Base-by-base conservation (phyloP, 495 filamentous ascomycete genomes). In the Geopyxis carbonaria region DNA sequence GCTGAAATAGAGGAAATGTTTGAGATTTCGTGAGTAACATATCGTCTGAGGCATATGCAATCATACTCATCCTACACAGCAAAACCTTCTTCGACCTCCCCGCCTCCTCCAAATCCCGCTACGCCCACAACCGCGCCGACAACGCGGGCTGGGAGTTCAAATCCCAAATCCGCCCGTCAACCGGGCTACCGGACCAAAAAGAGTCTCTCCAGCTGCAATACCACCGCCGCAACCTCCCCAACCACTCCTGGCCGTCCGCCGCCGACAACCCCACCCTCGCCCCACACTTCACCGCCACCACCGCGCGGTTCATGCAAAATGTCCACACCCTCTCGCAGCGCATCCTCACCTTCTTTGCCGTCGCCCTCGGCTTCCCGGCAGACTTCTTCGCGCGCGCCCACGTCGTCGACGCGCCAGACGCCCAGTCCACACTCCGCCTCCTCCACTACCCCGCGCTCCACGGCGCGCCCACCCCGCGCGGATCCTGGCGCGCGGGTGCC, bases 121-220 rank as follows among this genome's bases (percentile, higher is more conserved):
- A 68, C 0, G 65, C 73, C 2, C 73, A 65, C 60, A 51, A 39
- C 6, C 65, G 60, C 28, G 31, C 60, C 2, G 62, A 60, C 29
- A 76, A 77, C 45, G 60, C 67, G 0, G 74, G 75, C n/a, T 78
- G 75, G 74, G 73, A 77, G 54, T 64, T 65, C 43, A 63, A 62
- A 36, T 64, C 71, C 14, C 75, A 78, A 38, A 57, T 77, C 8
- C 64, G 73, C 1, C 74, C 71, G 3, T 70, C 64, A 0, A 78
- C 75, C 5, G 75, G 73, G 18, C 44, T 57, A 5, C 61, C 68
- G 3, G 75, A 79, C 48, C 64, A 61, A 38, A 79, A 77, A 47
- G 73, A 78, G 45, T 67, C 61, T 11, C 68, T 75, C 44, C 70
- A 75, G 46, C 53, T 79, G 43, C 72, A 78, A 48, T 72, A 68